These are phyloP conservation scores for Agroathelia rolfsii DNA, from an alignment of 1,284 basidiomycete genomes.

Conservation along the genomic window DNA sequence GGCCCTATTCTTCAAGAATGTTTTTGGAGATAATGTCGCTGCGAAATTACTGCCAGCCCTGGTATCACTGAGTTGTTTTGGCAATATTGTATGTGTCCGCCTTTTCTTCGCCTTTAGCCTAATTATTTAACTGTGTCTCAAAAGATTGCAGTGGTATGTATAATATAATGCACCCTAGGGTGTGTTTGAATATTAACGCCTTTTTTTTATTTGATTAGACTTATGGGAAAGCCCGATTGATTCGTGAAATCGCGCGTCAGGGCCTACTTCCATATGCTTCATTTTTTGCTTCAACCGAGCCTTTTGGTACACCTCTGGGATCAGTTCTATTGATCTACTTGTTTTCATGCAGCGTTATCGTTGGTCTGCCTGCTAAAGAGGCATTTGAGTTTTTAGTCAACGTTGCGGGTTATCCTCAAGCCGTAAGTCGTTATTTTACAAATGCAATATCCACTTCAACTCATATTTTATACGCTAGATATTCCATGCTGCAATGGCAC, in stretches of 20 bases:
- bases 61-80: conserved; percentile 31
- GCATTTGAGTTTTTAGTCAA: conserved; percentile 37
- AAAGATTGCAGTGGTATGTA: conserved; percentile 18
- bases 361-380: conserved; percentile 42
- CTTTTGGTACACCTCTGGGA: conserved; percentile 36
- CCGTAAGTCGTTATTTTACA: conserved; percentile 13
- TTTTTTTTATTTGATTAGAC: conserved; percentile 17
- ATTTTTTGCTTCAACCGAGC: conserved; percentile 33
- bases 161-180: not conserved
- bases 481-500: conserved; percentile 28
- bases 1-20: conserved; percentile 38
- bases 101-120: conserved; percentile 1
- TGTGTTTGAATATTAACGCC: not conserved
- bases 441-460: conserved; percentile 25
- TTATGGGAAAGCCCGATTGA: conserved; percentile 35
- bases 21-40: conserved; percentile 33
- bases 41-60: conserved; percentile 30
- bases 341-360: conserved; percentile 41
- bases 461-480: conserved; percentile 31
- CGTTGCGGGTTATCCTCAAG: conserved; percentile 18
- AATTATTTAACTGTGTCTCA: not conserved
- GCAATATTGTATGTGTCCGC: conserved; percentile 26
- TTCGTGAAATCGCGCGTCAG: conserved; percentile 29
- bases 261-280: conserved; percentile 33
- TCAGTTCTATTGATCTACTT: conserved; percentile 36